Evolutionary conservation across 1,284 basidiomycete species (phyloP).

Genomic region (Neolentinus lepideus): DNA sequence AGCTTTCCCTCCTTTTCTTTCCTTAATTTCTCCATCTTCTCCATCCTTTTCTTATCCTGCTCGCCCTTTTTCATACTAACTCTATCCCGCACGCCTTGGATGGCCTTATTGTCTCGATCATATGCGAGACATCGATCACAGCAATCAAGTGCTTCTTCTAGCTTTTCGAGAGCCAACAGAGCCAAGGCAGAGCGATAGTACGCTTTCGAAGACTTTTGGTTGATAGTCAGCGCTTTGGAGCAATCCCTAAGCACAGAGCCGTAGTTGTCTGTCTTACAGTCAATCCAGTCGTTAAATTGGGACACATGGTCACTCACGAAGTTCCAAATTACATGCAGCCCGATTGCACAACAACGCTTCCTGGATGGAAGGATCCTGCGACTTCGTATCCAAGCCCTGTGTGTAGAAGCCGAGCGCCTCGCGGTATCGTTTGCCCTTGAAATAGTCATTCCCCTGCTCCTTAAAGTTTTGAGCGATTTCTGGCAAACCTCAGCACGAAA

Average conservation of each 20-base stretch:
- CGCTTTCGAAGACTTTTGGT: slow-evolving; percentile 68
- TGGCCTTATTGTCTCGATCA: slow-evolving; percentile 47
- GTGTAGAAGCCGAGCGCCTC: slow-evolving; percentile 91
- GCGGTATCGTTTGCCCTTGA: slow-evolving; percentile 76
- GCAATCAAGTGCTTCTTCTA: slow-evolving; percentile 78
- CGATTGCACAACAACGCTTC: slow-evolving; percentile 83
- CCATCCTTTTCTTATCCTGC: slow-evolving; percentile 44
- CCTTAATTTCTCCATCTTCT: slow-evolving; percentile 38
- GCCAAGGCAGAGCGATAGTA: slow-evolving; percentile 79
- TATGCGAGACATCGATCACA: slow-evolving; percentile 60
- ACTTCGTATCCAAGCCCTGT: slow-evolving; percentile 81
- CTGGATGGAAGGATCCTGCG: slow-evolving; percentile 52
- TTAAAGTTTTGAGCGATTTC: slow-evolving; percentile 93
- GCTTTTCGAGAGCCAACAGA: slow-evolving; percentile 62
- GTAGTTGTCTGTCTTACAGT: slow-evolving; percentile 59
- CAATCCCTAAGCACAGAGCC: slow-evolving; percentile 82
- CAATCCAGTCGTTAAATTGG: background rate
- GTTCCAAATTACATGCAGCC: slow-evolving; percentile 88
- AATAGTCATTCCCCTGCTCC: slow-evolving; percentile 93
- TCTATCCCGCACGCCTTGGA: slow-evolving; percentile 40
- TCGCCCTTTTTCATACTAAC: slow-evolving; percentile 36
- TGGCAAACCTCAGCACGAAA: slow-evolving; percentile 20
- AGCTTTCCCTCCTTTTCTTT: slow-evolving; percentile 40
- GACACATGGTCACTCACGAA: slow-evolving; percentile 44
- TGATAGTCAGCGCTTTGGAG: slow-evolving; percentile 61